Evolutionary conservation across 2,329 filamentous ascomycete species (phyloP), one percentile per base, ranked within the genome.

Genomic region (Allantophomopsis lycopodina): DNA sequence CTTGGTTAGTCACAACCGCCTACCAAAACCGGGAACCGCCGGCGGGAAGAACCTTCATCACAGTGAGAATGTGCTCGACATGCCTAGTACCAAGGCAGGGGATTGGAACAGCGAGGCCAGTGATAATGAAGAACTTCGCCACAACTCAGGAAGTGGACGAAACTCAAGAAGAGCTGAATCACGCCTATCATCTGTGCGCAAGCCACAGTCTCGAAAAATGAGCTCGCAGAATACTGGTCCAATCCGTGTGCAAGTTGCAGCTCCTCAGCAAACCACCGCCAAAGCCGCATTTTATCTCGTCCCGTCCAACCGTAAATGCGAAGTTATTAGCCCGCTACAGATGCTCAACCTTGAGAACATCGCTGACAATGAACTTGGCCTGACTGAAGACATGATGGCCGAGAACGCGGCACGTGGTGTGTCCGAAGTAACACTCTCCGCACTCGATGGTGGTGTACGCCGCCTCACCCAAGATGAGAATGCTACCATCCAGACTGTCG

Each of bases 341-440:
- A 91, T 95, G 75, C 73, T 94, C 20, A 89, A 91, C 45, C 73
- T 96, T 1, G 91, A 96, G 60, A 88, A 91, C 52, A 83, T 93
- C 41, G 87, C 88, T 0, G 80, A 87, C 43, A 81, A 84, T 33
- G 87, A 95, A 48, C 75, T 93, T 42, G 87, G 87, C 5, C 68
- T 96, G 36, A 83, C 80, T 0, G 86, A 94, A 55, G 85, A 91
- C 39, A 79, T 95, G 58, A 85, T 96, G 65, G 79, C 85, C 1
- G 91, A 96, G 54, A 95, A 89, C 54, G 83, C 88, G 1, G 89
- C 84, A 14, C 76, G 89, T 18, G 84, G 86, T 34, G 84, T 96
- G 44, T 87, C 88, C 4, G 82, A 94, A 60, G 81, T 88, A 20
- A 79, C 85, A 1, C 67, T 93, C 40, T 70, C 67, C 37, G 74